Conservation (phyloP, 805 yeast genomes). For the Barnettozyma botsteinii region DNA sequence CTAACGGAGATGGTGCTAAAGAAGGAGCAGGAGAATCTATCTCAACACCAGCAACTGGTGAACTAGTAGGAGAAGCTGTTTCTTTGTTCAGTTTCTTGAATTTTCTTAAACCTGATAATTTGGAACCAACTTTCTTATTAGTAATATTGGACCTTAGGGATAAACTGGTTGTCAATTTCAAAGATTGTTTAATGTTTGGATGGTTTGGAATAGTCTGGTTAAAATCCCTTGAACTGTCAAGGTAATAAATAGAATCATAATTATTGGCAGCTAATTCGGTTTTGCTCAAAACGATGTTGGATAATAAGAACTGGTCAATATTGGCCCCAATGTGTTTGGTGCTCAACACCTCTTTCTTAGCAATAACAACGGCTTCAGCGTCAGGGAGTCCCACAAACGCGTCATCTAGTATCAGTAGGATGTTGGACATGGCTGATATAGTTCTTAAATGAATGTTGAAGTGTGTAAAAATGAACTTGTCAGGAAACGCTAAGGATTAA, state of each 20-base stretch:
- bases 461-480: neutral
- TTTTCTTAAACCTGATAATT: conserved; percentile 24
- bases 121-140: conserved; percentile 18
- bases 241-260: conserved; percentile 24
- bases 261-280: conserved; percentile 15
- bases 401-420: conserved; percentile 23
- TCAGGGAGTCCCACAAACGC: conserved; percentile 20
- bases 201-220: conserved; percentile 23
- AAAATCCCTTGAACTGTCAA: conserved; percentile 17
- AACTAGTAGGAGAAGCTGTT: conserved; percentile 1
- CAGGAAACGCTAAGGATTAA: neutral
- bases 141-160: conserved; percentile 4
- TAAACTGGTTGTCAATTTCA: conserved; percentile 10
- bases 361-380: conserved; percentile 17
- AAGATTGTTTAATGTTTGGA: conserved; percentile 18
- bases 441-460: neutral
- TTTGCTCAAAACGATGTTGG: conserved; percentile 23
- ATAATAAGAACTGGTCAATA: conserved; percentile 23
- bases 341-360: conserved; percentile 16
- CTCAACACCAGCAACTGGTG: neutral
- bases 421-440: conserved; percentile 14
- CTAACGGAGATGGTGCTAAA: conserved; percentile 15
- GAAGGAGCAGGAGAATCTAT: conserved; percentile 15
- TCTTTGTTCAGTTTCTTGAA: conserved; percentile 21
- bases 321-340: conserved; percentile 9